Evolutionary conservation across 768 basidiomycete species (phyloP), one percentile per base, ranked within the genome.

Genomic region (Boletellus ananas): DNA sequence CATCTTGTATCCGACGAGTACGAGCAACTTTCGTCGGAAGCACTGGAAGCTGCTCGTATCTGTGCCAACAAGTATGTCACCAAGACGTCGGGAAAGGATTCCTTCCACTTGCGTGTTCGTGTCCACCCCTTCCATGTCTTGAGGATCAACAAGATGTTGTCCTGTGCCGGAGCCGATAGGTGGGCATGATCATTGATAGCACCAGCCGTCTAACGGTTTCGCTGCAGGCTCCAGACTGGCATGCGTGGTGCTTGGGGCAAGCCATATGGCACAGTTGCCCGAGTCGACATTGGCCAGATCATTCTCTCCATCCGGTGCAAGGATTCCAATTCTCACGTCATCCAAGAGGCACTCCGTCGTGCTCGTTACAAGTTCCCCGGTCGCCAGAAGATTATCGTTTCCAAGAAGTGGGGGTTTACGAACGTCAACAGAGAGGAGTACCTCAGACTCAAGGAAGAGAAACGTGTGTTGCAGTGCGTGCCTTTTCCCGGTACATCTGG

Each of bases 191-290:
- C 23, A 3, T 12, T 1, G 20, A 13, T 5, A n/a, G 6, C 23
- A 11, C 12, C 0, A 1, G 3, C 18, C 1, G 0, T 25, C 31
- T 42, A n/a, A 54, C 12, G 0, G 25, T 20, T 17, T 31, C 5
- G 21, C 23, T 45, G 1, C 59, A 89, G 90, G 65, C 81, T 95
- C 51, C 90, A 93, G 69, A 93, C 92, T 14, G 93, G 95, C 70
- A 98, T 99, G 96, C 91, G 95, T 74, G 96, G 95, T 59, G 95
- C 95, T 36, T 99, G 95, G 94, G 96, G 96, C 62, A 96, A 95
- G 75, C 94, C 96, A 37, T 94, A 96, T 71, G 94, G 93, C 58
- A 92, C 87, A 16, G 94, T 90, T 61, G 94, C 92, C 34, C 90
- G 94, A 67, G 94, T 96, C 58, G 85, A 93, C 82, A 98, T 97